Evolutionary conservation across 257 asterid genomes (phyloP).

Genomic region (Jasminum sambac): DNA sequence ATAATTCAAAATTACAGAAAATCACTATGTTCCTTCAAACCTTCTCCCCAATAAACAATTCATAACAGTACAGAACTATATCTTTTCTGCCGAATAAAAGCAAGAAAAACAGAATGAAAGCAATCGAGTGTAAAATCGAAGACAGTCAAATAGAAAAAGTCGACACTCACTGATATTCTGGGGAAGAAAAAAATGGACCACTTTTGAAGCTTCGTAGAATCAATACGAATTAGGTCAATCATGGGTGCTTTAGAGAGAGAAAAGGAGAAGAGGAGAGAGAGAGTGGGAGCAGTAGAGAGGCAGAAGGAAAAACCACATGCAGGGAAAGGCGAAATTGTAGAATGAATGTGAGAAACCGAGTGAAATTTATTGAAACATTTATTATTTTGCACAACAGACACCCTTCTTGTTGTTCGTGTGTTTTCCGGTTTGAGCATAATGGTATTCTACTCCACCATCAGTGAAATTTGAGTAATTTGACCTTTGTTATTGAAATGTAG

Average conservation of each 20-base stretch:
- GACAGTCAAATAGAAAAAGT: background rate
- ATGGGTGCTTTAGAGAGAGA: slow-evolving; percentile 19
- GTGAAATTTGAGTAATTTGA: too few species aligned
- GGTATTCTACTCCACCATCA: too few species aligned
- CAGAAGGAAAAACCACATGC: slow-evolving; percentile 41
- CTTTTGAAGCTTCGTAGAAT: slow-evolving; percentile 35
- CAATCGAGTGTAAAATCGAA: background rate
- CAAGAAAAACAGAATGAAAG: background rate
- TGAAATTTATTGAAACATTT: slow-evolving; percentile 55
- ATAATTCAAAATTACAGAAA: slow-evolving; percentile 30
- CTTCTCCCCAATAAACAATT: background rate
- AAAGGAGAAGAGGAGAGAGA: slow-evolving; percentile 28
- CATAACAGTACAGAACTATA: background rate
- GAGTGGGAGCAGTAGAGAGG: slow-evolving; percentile 27
- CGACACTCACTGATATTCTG: slow-evolving; percentile 2
- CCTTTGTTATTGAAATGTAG: too few species aligned
- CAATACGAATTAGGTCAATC: slow-evolving; percentile 35
- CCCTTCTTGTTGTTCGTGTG: slow-evolving; percentile 13
- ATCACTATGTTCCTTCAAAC: background rate
- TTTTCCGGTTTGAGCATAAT: background rate
- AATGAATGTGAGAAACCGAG: slow-evolving; percentile 57
- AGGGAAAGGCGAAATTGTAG: slow-evolving; percentile 39
- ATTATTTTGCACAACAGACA: slow-evolving; percentile 38
- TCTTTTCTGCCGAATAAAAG: background rate
- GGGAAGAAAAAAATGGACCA: slow-evolving; percentile 12